phyloP scores from a whole-genome alignment of 2,329 filamentous ascomycete genomes.

The Ilyonectria sp. region DNA sequence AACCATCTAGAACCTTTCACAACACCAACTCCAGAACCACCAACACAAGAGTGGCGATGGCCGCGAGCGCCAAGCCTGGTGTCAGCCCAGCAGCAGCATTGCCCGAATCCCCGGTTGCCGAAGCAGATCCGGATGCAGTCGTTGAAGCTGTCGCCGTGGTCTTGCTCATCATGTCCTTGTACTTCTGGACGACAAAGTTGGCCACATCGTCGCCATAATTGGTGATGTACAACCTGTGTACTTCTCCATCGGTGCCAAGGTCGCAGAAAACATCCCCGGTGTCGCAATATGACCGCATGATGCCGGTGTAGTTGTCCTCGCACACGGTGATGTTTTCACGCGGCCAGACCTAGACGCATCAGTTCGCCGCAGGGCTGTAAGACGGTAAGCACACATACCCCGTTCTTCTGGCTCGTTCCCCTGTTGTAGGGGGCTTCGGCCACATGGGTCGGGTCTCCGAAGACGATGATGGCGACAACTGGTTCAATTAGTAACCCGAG shows the following conservation, averaged over 20 bases:
- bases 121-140: slow-evolving; percentile 13
- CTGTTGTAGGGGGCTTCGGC: slow-evolving; percentile 53
- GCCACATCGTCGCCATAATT: background rate
- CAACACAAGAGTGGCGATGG: background rate
- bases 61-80: slow-evolving; percentile 13
- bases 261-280: slow-evolving; percentile 59
- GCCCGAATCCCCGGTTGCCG: slow-evolving; percentile 19
- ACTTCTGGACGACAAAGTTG: background rate
- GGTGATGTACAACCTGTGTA: slow-evolving; percentile 53
- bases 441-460: slow-evolving; percentile 59
- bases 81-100: slow-evolving; percentile 33
- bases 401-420: slow-evolving; percentile 54
- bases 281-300: slow-evolving; percentile 59
- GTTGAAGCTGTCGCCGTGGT: background rate
- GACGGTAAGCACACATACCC: slow-evolving; percentile 49
- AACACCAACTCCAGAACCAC: background rate
- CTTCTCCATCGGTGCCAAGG: slow-evolving; percentile 44
- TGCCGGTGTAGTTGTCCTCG: slow-evolving; percentile 52
- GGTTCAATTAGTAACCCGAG: slow-evolving; percentile 34
- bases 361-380: background rate
- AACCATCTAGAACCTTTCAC: background rate
- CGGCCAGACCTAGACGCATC: slow-evolving; percentile 51
- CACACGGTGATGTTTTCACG: slow-evolving; percentile 53
- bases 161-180: background rate
- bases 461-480: slow-evolving; percentile 58